phyloP scores from a whole-genome alignment of 1,284 basidiomycete species.

The Pisolithus thermaeus region DNA sequence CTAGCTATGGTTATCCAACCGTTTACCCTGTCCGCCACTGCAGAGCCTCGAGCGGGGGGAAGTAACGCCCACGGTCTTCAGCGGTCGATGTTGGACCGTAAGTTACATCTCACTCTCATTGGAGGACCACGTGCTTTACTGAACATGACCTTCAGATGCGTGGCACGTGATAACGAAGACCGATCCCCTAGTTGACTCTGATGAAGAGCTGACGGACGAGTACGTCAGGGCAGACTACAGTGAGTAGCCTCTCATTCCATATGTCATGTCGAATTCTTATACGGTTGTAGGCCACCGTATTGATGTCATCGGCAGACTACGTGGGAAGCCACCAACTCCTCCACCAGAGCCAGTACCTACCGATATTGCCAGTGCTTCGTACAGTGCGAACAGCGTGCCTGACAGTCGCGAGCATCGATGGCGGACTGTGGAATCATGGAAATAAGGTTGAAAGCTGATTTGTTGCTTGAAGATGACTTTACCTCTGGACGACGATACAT shows the following conservation, averaged over 20 bases:
- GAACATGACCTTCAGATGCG: conserved; percentile 44
- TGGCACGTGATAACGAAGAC: conserved; percentile 59
- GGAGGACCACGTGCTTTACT: not conserved
- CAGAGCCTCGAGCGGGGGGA: conserved; percentile 18
- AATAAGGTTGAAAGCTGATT: conserved; percentile 12
- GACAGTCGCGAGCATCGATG: conserved; percentile 30
- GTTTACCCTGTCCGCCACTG: conserved; percentile 3
- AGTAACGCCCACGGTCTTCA: conserved; percentile 20
- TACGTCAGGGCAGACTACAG: conserved; percentile 60
- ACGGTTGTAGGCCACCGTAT: conserved; percentile 41
- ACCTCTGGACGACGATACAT: not conserved
- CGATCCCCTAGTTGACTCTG: conserved; percentile 67
- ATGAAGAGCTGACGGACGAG: conserved; percentile 62
- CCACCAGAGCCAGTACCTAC: conserved; percentile 19
- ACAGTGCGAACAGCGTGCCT: conserved; percentile 5
- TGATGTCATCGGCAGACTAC: conserved; percentile 40
- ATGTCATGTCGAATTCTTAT: not conserved
- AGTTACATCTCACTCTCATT: conserved; percentile 6
- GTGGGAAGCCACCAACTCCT: conserved; percentile 37
- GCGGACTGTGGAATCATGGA: conserved; percentile 37
- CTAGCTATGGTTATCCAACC: not conserved
- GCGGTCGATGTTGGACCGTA: conserved; percentile 33
- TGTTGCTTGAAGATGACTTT: not conserved
- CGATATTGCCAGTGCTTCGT: conserved; percentile 1
- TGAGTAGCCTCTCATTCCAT: conserved; percentile 27